Evolutionary conservation across 768 basidiomycete species (phyloP), one percentile per base, ranked within the genome.

Genomic region (Boletus rubroflammeus): DNA sequence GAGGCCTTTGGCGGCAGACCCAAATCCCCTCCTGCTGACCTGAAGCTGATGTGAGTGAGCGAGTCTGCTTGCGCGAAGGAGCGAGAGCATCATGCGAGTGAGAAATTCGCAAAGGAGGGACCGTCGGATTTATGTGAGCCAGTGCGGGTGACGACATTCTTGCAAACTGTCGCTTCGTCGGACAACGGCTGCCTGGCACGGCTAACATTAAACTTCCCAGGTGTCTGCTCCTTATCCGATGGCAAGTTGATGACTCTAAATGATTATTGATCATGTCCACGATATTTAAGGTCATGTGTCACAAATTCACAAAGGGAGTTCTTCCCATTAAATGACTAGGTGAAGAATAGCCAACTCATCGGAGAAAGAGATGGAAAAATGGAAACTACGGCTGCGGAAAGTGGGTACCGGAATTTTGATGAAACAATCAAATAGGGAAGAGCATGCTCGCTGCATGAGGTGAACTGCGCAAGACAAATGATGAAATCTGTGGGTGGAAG

Each of bases 1-100:
- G 73, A 98, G 94, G 43, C 95, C 92, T 50, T 88, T 74, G 25
- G 86, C 87, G 17, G 77, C 61, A 21, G 79, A 75, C 21, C 75
- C 69, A 38, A 79, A 75, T 14, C 65, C 55, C 71, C 74, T 57
- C 58, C 65, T 52, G 45, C 44, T 10, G 9, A 13, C 14, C 3
- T 21, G 57, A 15, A 35, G 45, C n/a, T 11, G 43, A 57, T 50
- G 46, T 19, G 34, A 36, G 62, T 6, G 53, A 49, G 61, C 52
- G 60, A 68, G 44, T 62, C 57, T 50, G 65, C 71, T 36, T 72
- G 62, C 32, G 62, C 67, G 53, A 64, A 71, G 35, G 71, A 69
- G 74, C 73, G 67, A 57, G 41, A 65, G 55, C 57, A 63, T 56
- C 31, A n/a, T 54, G 56, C 31, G 50, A 53, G 54, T 26, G 48